Conservation (phyloP, 129 eudicot genomes). For the Heracleum sosnowskyi region DNA sequence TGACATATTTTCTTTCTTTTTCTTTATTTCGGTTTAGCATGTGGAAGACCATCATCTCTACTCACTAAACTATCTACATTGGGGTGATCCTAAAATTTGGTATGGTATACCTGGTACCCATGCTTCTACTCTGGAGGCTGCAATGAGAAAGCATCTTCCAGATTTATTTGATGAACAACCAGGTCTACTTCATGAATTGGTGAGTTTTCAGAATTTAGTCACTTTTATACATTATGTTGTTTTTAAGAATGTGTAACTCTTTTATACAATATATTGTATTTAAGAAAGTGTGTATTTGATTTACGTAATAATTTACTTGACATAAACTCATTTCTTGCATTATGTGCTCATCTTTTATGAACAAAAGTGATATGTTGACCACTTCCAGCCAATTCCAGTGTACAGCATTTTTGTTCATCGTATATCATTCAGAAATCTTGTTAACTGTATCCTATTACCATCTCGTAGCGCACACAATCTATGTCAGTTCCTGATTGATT, state of each 20-base stretch:
- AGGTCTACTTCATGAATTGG: slow-evolving; percentile 61
- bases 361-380: not conserved
- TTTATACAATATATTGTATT: not conserved
- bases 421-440: not conserved
- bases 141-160: slow-evolving; percentile 74
- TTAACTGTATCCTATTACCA: not conserved
- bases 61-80: slow-evolving; percentile 68
- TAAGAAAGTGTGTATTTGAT: not conserved
- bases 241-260: not conserved
- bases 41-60: slow-evolving; percentile 89
- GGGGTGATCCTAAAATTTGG: slow-evolving; percentile 84
- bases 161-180: slow-evolving; percentile 76
- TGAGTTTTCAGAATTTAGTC: slow-evolving; percentile 16
- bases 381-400: not conserved
- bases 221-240: not conserved
- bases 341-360: not conserved
- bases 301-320: not conserved
- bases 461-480: not conserved
- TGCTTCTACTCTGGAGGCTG: slow-evolving; percentile 54
- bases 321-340: not conserved
- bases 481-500: not conserved
- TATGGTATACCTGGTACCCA: slow-evolving; percentile 73
- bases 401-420: too few species aligned
- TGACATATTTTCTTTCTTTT: not conserved
- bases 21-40: slow-evolving; percentile 34